These are phyloP conservation scores for Backusella westeae DNA, from an alignment of 192 early-diverging fungal genomes.

Conservation along the genomic window DNA sequence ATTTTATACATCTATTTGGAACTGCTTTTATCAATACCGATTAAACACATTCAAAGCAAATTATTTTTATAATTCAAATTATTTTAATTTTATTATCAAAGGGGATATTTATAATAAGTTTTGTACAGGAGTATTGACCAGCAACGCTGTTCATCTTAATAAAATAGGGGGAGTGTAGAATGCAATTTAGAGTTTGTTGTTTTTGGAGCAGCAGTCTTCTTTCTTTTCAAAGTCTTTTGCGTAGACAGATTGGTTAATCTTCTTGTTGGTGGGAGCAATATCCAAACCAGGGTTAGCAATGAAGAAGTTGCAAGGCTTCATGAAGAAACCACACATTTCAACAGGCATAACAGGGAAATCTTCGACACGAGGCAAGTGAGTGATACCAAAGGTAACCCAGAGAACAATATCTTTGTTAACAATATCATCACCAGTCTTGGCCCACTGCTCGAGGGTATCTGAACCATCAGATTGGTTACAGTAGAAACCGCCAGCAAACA, in stretches of 20 bases:
- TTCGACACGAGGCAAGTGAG: conserved; percentile 37
- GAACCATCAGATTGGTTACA: conserved; percentile 35
- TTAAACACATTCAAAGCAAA: neutral
- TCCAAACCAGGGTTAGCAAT: conserved; percentile 35
- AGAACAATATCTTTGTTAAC: conserved; percentile 31
- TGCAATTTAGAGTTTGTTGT: conserved; percentile 17
- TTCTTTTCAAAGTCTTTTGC: conserved; percentile 19
- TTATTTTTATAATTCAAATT: neutral
- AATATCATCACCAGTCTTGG: conserved; percentile 21
- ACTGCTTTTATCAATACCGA: too few relatives aligned
- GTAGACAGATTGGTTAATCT: conserved; percentile 28
- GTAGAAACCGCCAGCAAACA: conserved; percentile 43
- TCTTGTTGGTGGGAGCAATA: conserved; percentile 32
- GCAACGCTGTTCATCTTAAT: conserved; percentile 2
- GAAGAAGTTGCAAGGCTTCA: conserved; percentile 42
- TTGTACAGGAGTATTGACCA: neutral
- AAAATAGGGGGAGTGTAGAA: neutral
- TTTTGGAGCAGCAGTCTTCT: conserved; percentile 17
- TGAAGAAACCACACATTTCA: conserved; percentile 35
- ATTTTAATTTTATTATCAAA: neutral
- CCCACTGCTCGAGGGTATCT: conserved; percentile 26
- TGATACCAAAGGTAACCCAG: conserved; percentile 42
- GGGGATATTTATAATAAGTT: neutral
- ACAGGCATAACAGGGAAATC: conserved; percentile 42
- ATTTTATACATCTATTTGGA: too few relatives aligned